phyloP scores from a whole-genome alignment of 1,284 basidiomycete genomes.

The Malassezia globosa region DNA sequence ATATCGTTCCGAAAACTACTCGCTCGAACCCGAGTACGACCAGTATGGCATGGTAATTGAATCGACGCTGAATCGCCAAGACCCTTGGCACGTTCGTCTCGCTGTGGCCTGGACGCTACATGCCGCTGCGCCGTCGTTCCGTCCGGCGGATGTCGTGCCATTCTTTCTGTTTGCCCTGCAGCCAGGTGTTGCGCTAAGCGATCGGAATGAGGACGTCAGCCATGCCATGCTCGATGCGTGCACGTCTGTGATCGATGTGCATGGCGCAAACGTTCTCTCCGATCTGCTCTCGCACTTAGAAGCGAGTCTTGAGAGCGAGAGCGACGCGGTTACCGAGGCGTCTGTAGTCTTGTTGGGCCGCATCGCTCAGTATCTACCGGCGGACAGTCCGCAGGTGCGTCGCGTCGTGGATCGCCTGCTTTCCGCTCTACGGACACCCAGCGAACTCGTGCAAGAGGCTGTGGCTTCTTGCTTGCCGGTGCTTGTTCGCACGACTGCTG shows the following conservation, averaged over 20 bases:
- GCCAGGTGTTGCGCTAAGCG: slow-evolving; percentile 72
- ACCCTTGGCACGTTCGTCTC: slow-evolving; percentile 77
- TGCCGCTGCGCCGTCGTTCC: slow-evolving; percentile 60
- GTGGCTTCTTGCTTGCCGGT: slow-evolving; percentile 82
- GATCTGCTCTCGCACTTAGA: slow-evolving; percentile 78
- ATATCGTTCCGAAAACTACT: slow-evolving; percentile 78
- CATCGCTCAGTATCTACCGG: slow-evolving; percentile 73
- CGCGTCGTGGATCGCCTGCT: slow-evolving; percentile 75
- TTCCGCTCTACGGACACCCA: slow-evolving; percentile 81
- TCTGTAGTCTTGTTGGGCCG: slow-evolving; percentile 90
- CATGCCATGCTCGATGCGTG: slow-evolving; percentile 78
- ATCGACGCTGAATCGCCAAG: slow-evolving; percentile 73
- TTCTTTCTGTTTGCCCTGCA: slow-evolving; percentile 77
- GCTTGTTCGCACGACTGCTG: slow-evolving; percentile 57
- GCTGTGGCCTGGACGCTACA: slow-evolving; percentile 66
- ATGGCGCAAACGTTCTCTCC: slow-evolving; percentile 64
- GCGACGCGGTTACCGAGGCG: slow-evolving; percentile 64
- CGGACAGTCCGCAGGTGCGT: slow-evolving; percentile 49
- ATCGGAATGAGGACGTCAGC: slow-evolving; percentile 69
- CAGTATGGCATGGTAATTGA: slow-evolving; percentile 75
- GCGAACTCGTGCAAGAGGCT: slow-evolving; percentile 91
- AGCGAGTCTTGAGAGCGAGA: slow-evolving; percentile 54
- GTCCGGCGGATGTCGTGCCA: slow-evolving; percentile 58
- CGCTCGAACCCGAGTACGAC: slow-evolving; percentile 55
- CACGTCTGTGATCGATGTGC: slow-evolving; percentile 67